These are phyloP conservation scores for Achaetomium macrosporum DNA, from an alignment of 2,329 filamentous ascomycete genomes.

Conservation along the genomic window DNA sequence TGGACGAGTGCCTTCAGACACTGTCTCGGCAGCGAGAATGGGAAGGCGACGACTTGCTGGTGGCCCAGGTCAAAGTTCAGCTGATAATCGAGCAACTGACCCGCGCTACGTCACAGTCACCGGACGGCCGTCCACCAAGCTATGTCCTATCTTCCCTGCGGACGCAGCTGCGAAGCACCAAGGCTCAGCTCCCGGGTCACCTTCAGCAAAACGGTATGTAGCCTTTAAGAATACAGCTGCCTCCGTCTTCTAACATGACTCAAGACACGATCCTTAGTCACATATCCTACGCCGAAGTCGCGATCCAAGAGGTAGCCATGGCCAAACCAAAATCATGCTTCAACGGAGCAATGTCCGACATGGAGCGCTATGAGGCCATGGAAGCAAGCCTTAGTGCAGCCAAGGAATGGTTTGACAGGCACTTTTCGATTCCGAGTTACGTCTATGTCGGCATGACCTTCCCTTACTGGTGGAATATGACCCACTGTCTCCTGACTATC, in stretches of 20 bases:
- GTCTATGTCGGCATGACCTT: conserved; percentile 32
- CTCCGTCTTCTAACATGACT: conserved; percentile 6
- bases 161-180: conserved; percentile 25
- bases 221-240: background rate
- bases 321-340: conserved; percentile 6
- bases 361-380: conserved; percentile 27
- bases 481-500: conserved; percentile 30
- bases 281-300: conserved; percentile 33
- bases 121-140: conserved; percentile 21
- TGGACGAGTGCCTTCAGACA: conserved; percentile 50
- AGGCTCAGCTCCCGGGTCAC: conserved; percentile 22
- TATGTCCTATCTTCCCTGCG: conserved; percentile 25
- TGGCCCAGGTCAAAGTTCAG: conserved; percentile 37
- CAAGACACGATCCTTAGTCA: conserved; percentile 33
- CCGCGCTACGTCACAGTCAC: conserved; percentile 21
- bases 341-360: conserved; percentile 16
- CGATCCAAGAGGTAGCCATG: conserved; percentile 34
- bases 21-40: conserved; percentile 42
- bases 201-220: conserved; percentile 23
- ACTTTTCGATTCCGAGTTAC: conserved; percentile 28
- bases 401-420: conserved; percentile 31
- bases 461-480: conserved; percentile 31
- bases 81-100: conserved; percentile 33
- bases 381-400: conserved; percentile 27
- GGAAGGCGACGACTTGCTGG: conserved; percentile 45